Conservation (phyloP, 1,139 yeast species). For the Pichia sp. region DNA sequence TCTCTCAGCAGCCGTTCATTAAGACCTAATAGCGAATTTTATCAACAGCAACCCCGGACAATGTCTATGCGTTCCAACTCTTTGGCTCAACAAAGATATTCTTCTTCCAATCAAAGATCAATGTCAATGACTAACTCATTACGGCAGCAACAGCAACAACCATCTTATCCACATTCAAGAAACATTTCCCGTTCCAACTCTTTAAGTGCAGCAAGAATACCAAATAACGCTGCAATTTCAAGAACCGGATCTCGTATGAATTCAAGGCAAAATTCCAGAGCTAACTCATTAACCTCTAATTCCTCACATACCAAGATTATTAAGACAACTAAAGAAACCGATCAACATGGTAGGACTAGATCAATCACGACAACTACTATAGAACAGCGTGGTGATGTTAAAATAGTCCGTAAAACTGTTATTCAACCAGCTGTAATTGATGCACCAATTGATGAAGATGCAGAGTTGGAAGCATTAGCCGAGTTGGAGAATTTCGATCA, state of each 20-base stretch:
- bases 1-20: conserved; percentile 17
- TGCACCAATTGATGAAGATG: conserved; percentile 13
- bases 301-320: conserved; percentile 21
- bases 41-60: conserved; percentile 22
- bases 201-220: not conserved
- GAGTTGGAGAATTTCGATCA: conserved; percentile 16
- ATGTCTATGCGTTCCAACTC: conserved; percentile 12
- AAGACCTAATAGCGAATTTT: conserved; percentile 1
- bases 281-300: conserved; percentile 22
- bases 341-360: conserved; percentile 24
- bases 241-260: conserved; percentile 7
- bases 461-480: conserved; percentile 11
- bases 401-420: conserved; percentile 25
- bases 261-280: conserved; percentile 15
- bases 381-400: conserved; percentile 26
- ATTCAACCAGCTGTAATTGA: conserved; percentile 7
- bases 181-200: conserved; percentile 7
- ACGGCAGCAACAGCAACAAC: not conserved
- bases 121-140: conserved; percentile 14
- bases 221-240: conserved; percentile 6
- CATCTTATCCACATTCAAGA: conserved; percentile 11
- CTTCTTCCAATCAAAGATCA: not conserved
- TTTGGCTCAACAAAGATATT: not conserved
- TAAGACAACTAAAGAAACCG: conserved; percentile 23
- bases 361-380: conserved; percentile 27